These are phyloP conservation scores for Papiliotrema laurentii DNA, from an alignment of 1,284 basidiomycete genomes.

Conservation along the genomic window DNA sequence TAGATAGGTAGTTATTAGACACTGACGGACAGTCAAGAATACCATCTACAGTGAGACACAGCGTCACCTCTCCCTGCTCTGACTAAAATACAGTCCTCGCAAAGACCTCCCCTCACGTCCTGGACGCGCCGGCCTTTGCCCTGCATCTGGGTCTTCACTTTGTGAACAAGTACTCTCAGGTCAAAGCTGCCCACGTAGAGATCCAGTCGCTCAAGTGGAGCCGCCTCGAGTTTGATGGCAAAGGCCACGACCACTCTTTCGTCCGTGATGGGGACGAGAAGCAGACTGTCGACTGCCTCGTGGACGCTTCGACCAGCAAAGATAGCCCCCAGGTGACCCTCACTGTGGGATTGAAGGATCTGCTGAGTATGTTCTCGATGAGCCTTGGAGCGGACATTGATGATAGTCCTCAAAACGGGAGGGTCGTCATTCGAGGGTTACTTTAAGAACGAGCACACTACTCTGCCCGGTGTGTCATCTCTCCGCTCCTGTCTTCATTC, in stretches of 20 bases:
- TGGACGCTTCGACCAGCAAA: conserved; percentile 62
- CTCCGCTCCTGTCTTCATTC: not conserved
- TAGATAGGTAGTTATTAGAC: not conserved
- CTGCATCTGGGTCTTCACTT: conserved; percentile 81
- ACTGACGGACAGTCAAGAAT: conserved; percentile 67
- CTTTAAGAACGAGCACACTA: conserved; percentile 81
- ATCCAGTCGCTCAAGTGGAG: conserved; percentile 82
- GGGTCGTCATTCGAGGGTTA: conserved; percentile 84
- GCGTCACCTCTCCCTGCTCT: conserved; percentile 7
- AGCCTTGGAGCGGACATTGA: not conserved
- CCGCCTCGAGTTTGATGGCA: conserved; percentile 59
- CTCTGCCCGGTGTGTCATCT: conserved; percentile 55
- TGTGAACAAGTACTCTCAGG: conserved; percentile 75
- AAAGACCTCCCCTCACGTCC: conserved; percentile 77
- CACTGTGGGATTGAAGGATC: conserved; percentile 66
- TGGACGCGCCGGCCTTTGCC: conserved; percentile 78
- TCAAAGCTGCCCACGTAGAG: conserved; percentile 68
- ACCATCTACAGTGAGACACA: conserved; percentile 70
- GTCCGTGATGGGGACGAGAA: conserved; percentile 87
- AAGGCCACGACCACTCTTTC: conserved; percentile 75
- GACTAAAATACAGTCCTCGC: conserved; percentile 64
- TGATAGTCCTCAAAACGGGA: conserved; percentile 77
- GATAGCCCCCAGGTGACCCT: conserved; percentile 55
- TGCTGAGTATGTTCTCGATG: conserved; percentile 59
- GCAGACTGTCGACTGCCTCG: conserved; percentile 62